These are phyloP conservation scores for Trichosporon coremiiforme DNA, from an alignment of 1,284 basidiomycete species.

Conservation along the genomic window DNA sequence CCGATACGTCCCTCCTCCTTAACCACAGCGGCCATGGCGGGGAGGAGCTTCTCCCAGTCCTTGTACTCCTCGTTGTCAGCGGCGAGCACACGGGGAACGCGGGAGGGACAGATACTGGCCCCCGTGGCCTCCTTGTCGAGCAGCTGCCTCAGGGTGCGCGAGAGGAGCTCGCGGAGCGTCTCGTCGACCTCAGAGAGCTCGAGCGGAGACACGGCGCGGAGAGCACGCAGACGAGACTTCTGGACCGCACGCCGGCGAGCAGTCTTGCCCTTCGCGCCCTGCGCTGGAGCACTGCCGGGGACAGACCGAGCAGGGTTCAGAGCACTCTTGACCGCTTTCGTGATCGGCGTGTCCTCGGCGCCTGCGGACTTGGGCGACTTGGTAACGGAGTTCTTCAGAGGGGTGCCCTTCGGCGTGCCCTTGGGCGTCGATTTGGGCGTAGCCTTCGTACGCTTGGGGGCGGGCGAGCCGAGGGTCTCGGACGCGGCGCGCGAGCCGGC, in stretches of 20 bases:
- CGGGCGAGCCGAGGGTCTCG: conserved; percentile 24
- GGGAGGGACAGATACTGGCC: conserved; percentile 22
- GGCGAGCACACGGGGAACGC: conserved; percentile 18
- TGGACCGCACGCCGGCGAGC: conserved; percentile 22
- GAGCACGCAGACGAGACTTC: conserved; percentile 23
- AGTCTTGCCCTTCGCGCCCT: neutral
- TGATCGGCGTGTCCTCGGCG: conserved; percentile 3
- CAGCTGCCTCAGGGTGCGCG: conserved; percentile 1
- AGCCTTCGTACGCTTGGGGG: neutral
- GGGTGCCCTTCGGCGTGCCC: conserved; percentile 11
- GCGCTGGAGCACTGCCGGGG: neutral
- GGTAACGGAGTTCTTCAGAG: neutral
- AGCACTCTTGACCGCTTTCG: conserved; percentile 5
- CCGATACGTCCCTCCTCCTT: conserved; percentile 9
- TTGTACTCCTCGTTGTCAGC: conserved; percentile 15
- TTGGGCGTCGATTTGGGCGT: conserved; percentile 13
- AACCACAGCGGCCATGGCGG: conserved; percentile 22
- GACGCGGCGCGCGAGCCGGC: conserved; percentile 26
- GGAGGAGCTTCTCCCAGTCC: conserved; percentile 22
- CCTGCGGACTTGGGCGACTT: conserved; percentile 7
- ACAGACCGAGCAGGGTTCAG: neutral
- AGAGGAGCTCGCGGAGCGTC: neutral
- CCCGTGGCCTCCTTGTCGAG: neutral
- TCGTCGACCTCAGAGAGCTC: neutral
- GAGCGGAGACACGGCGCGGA: conserved; percentile 3